Conservation (phyloP, 306 rosid genomes). For the Potentilla sterilis region DNA sequence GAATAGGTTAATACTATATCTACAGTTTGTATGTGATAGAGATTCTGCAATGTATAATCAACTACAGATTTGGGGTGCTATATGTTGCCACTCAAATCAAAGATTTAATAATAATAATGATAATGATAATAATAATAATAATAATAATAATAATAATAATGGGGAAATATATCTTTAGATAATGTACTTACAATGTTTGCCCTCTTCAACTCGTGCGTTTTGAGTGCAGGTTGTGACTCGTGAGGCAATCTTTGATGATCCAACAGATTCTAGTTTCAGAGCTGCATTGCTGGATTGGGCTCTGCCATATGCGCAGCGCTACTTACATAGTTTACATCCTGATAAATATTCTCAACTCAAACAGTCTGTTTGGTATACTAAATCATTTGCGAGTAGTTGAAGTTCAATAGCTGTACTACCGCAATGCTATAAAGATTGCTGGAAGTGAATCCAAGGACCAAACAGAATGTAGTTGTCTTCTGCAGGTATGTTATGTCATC, state of each 20-base stretch:
- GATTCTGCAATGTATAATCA: background rate
- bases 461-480: conserved; percentile 65
- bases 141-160: too few relatives aligned
- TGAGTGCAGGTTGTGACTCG: conserved; percentile 78
- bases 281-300: conserved; percentile 71
- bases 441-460: conserved; percentile 48
- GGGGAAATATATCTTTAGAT: too few relatives aligned
- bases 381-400: conserved; percentile 56
- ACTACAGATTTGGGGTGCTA: background rate
- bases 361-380: conserved; percentile 55
- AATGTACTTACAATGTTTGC: background rate
- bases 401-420: conserved; percentile 74
- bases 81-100: background rate
- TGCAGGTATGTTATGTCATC: conserved; percentile 50
- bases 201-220: conserved; percentile 5
- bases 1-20: background rate
- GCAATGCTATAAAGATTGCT: conserved; percentile 60
- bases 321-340: conserved; percentile 46
- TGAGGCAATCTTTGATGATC: conserved; percentile 66
- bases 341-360: conserved; percentile 63
- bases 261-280: conserved; percentile 50
- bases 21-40: background rate
- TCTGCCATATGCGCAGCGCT: conserved; percentile 94
- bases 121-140: too few relatives aligned
- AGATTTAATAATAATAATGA: background rate